Evolutionary conservation across 2,329 filamentous ascomycete species (phyloP).

Genomic region (Stagonosporopsis cucurbitacearum): DNA sequence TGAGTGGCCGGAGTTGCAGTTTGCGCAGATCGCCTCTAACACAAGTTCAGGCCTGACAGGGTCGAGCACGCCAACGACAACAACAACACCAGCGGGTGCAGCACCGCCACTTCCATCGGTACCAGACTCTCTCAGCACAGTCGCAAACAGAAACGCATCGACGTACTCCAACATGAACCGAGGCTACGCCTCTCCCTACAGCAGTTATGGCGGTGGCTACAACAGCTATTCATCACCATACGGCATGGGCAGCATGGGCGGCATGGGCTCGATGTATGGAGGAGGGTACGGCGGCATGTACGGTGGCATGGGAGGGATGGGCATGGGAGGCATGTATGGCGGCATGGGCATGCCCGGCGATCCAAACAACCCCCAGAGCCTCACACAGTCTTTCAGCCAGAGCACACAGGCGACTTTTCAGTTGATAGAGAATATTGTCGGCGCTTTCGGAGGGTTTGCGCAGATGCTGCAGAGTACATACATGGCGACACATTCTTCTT

Average conservation of each 20-base stretch:
- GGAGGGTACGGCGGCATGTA: constrained; percentile 48
- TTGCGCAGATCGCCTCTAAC: constrained; percentile 34
- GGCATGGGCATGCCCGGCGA: constrained; percentile 54
- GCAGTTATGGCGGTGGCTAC: constrained; percentile 47
- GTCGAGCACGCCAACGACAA: constrained; percentile 52
- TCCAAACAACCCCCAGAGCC: constrained; percentile 87
- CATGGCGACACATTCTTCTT: constrained; percentile 98
- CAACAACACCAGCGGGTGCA: constrained; percentile 47
- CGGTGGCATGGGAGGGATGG: constrained; percentile 45
- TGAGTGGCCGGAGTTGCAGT: constrained; percentile 30
- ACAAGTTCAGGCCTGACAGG: constrained; percentile 41
- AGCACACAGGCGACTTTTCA: constrained; percentile 97
- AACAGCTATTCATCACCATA: constrained; percentile 57
- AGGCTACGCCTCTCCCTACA: constrained; percentile 59
- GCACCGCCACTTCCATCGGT: constrained; percentile 79
- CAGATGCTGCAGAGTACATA: constrained; percentile 99
- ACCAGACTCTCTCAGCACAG: constrained; percentile 76
- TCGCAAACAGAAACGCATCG: constrained; percentile 87
- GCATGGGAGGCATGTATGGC: constrained; percentile 47
- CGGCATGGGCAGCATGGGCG: constrained; percentile 35
- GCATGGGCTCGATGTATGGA: constrained; percentile 21
- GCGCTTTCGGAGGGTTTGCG: constrained; percentile 94
- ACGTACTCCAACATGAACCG: constrained; percentile 74
- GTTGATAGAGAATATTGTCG: constrained; percentile 96
- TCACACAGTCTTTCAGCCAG: constrained; percentile 94